These are phyloP conservation scores for Scutellaria barbata DNA, from an alignment of 257 asterid species.

Conservation along the genomic window DNA sequence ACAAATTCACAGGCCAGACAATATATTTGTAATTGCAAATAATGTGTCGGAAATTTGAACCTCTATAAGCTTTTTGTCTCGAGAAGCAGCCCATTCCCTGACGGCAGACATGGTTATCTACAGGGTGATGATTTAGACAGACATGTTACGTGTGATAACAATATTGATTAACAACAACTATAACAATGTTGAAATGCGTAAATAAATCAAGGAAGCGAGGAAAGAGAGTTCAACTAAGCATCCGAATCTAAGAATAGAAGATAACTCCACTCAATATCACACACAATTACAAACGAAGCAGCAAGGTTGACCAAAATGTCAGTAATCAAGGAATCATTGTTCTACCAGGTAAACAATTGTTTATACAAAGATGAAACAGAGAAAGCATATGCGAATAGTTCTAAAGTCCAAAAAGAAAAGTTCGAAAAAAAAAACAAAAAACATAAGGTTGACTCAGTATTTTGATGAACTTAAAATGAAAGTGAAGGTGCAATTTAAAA, in stretches of 20 bases:
- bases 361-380: not conserved
- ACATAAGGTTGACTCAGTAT: not conserved
- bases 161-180: too few relatives aligned
- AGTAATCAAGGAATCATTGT: constrained; percentile 8
- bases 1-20: not conserved
- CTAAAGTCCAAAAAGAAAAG: not conserved
- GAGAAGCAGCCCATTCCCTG: constrained; percentile 99
- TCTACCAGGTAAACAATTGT: constrained; percentile 14
- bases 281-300: not conserved
- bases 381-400: not conserved
- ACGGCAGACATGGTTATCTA: constrained; percentile 99
- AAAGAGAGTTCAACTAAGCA: not conserved
- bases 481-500: not conserved
- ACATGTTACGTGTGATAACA: not conserved
- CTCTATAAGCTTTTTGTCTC: constrained; percentile 84
- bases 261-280: constrained; percentile 3
- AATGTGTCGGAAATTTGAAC: constrained; percentile 43
- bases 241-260: constrained; percentile 18
- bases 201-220: constrained; percentile 25
- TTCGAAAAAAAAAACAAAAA: not conserved
- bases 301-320: constrained; percentile 13
- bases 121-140: constrained; percentile 35
- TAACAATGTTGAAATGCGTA: not conserved
- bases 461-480: not conserved
- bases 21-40: constrained; percentile 18